These are phyloP conservation scores for Sporothrix sp. DNA, from an alignment of 2,329 filamentous ascomycete species.

Conservation along the genomic window DNA sequence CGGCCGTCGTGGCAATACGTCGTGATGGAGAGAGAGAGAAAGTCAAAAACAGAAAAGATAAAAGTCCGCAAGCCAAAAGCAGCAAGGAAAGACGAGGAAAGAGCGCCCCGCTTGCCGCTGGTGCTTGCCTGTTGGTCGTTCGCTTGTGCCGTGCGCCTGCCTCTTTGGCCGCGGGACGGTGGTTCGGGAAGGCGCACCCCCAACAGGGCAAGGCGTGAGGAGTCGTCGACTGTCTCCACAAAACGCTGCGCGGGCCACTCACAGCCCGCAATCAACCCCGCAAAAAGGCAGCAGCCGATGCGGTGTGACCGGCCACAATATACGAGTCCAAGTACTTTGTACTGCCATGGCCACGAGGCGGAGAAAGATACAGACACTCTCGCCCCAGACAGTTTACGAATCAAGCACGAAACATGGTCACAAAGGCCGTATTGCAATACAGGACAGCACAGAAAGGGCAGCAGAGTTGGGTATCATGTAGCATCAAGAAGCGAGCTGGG, in stretches of 20 bases:
- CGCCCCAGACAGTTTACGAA: too few species aligned
- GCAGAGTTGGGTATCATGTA: not conserved
- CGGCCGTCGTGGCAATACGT: not conserved
- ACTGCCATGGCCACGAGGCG: too few species aligned
- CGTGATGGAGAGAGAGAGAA: not conserved
- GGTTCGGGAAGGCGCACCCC: too few species aligned
- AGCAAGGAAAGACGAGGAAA: not conserved
- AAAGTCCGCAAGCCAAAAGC: not conserved
- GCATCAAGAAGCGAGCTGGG: not conserved
- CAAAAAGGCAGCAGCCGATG: too few species aligned
- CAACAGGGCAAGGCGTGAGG: constrained; percentile 10
- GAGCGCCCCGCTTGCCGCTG: not conserved
- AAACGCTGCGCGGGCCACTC: not conserved
- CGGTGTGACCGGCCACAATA: too few species aligned
- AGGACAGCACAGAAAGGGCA: too few species aligned
- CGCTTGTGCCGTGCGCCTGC: too few species aligned
- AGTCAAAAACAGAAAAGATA: not conserved
- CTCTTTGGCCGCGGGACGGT: not conserved
- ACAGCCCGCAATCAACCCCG: not conserved
- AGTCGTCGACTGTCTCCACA: not conserved
- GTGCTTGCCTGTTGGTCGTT: not conserved
- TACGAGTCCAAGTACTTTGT: not conserved
- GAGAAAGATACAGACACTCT: too few species aligned
- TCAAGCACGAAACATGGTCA: too few species aligned
- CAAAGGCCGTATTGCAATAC: too few species aligned